Evolutionary conservation across 169 alveolate species (phyloP), one percentile per base, ranked within the genome.

Genomic region (Plasmodium coatneyi): DNA sequence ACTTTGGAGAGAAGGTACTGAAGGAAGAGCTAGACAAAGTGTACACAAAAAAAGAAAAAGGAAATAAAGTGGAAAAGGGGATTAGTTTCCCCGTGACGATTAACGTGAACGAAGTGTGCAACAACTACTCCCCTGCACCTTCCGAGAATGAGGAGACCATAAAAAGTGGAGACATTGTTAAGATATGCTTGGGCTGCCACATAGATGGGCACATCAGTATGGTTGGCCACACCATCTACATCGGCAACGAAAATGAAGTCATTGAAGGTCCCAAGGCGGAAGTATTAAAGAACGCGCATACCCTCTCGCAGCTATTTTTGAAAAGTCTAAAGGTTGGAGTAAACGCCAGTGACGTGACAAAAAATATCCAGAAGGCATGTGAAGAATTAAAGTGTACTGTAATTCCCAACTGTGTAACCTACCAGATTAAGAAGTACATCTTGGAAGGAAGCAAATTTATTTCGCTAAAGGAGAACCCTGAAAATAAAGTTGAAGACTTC

Each of bases 61-160:
- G 98, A 93, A 97, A 97, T 93, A 97, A 97, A 93, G 90, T 97
- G 22, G 98, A 97, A 80, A 98, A 98, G 95, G 99, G 99, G 28
- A 96, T 98, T 36, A 99, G 99, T 32, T 98, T 98, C 96, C 99
- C 99, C 22, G 98, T 99, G 16, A 97, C 99, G 81, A 95, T 99
- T 78, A 97, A 99, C 70, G 98, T 99, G 5, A 98, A 99, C 95
- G 99, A 99, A 94, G 92, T 98, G 34, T 97, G 98, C 90, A 99
- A 99, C 30, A 96, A 98, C 93, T 98, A 95, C 83, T 97, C 99
- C 12, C 99, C 99, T 2, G 93, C 96, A 10, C 36, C 76, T 25
- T 93, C 92, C 72, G 96, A 96, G 43, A 97, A 95, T 78, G 93
- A 97, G 34, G 80, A 95, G 14, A 92, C 82, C 30, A 87, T 98